Base-by-base conservation (phyloP, 2,329 filamentous ascomycete species). In the Scorias spongiosa region DNA sequence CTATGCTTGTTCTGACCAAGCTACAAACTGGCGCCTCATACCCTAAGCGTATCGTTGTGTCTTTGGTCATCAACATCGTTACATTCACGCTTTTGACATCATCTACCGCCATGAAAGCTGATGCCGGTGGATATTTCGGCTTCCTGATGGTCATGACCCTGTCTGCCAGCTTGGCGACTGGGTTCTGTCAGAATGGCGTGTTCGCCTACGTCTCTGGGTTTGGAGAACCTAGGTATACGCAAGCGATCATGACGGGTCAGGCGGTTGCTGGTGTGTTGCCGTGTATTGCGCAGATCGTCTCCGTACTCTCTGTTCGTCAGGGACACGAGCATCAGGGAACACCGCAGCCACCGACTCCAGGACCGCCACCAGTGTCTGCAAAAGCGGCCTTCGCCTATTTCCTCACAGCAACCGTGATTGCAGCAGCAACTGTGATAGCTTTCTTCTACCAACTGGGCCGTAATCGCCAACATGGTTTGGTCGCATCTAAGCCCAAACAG, bases 231-330 rank as follows among this genome's bases (percentile, higher is more conserved):
- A 84, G 91, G 62, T 98, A 96, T 62, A 94, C 86, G 44, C 89
- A 96, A 64, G 89, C 82, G 18, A 87, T 96, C 62, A 96, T 98
- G 88, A 80, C 81, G 2, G 91, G 91, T 1, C 91, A 98, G 63
- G 89, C 81, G 29, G 72, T 98, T 3, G 88, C 91, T 0, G 91
- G 91, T 28, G 88, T 98, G 9, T 68, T 96, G 2, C 91, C 91
- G 0, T 81, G 84, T 40, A 71, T 93, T 40, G 84, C 86, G 1
- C 88, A 96, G 63, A 89, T 96, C 52, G 62, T 84, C 39, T 83
- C 84, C 1, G 87, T 93, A 10, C 69, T 95, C 10, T 74, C 77
- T 29, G 70, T 85, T 1, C 66, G 20, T 55, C 62, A 17, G 56
- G 53, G 55, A n/a, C 9, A 28, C 28, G 18, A 41, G 10, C 14